A percentile compares a stretch with the other conserved stretches of the same genome.
phyloP scores from a whole-genome alignment of 2,329 filamentous ascomycete species.

The Dactylellina cionopaga region DNA sequence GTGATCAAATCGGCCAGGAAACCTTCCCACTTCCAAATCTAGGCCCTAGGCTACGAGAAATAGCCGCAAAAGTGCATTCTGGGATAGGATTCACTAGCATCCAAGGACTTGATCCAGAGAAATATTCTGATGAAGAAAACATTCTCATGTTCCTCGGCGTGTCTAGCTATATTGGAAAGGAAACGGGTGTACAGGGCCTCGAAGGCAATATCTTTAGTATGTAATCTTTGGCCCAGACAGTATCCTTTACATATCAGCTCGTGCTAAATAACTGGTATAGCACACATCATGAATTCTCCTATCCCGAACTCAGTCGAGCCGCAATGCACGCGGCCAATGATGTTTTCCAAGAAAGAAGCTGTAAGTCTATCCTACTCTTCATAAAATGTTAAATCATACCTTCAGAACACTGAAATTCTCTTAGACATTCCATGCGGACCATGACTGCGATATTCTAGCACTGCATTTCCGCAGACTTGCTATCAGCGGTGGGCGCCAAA shows the following conservation, averaged over 20 bases:
- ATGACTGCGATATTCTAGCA: not conserved
- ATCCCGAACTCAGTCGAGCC: no score
- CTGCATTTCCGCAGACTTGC: not conserved
- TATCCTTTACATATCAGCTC: no score
- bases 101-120: conserved; percentile 70
- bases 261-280: no score
- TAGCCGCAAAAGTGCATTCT: conserved; percentile 69
- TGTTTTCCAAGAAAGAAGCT: no score
- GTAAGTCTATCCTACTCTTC: no score
- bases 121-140: conserved; percentile 70
- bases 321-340: no score
- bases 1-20: conserved; percentile 62
- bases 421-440: not conserved
- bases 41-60: conserved; percentile 64
- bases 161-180: conserved; percentile 72
- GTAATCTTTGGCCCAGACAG: no score
- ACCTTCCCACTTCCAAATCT: conserved; percentile 72
- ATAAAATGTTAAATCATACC: not conserved
- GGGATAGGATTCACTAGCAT: conserved; percentile 73
- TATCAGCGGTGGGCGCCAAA: not conserved
- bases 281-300: not conserved
- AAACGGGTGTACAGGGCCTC: conserved; percentile 70
- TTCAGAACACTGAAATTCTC: not conserved
- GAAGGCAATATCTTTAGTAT: conserved; percentile 73
- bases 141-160: conserved; percentile 73